phyloP scores from a whole-genome alignment of 257 asterid species.

The Paulownia fortunei region DNA sequence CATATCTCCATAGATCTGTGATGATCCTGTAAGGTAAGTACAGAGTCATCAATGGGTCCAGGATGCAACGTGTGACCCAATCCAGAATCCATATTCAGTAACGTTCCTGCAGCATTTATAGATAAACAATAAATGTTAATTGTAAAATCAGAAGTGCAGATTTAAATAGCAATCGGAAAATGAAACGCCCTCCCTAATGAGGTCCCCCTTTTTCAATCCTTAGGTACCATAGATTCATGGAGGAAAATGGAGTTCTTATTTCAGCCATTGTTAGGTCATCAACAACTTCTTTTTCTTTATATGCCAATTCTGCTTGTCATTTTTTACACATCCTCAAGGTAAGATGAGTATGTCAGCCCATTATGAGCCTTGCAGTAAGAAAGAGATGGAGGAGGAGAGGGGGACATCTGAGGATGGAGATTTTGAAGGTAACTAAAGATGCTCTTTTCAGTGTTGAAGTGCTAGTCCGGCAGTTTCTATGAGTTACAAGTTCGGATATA shows the following conservation, averaged over 20 bases:
- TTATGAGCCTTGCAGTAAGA: slow-evolving; percentile 5
- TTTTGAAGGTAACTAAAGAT: not conserved
- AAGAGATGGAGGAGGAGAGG: slow-evolving; percentile 1
- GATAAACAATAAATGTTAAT: not conserved
- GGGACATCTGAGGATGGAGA: not conserved
- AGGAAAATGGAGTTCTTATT: slow-evolving; percentile 14
- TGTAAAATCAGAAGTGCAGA: not conserved
- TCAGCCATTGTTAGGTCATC: slow-evolving; percentile 12
- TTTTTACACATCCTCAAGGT: slow-evolving; percentile 3
- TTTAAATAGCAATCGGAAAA: slow-evolving; percentile 12
- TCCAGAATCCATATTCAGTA: slow-evolving; percentile 50
- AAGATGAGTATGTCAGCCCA: not conserved
- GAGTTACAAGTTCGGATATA: not conserved
- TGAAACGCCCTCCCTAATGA: not conserved
- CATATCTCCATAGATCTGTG: slow-evolving; percentile 80
- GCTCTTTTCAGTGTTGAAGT: not conserved
- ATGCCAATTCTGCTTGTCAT: not conserved
- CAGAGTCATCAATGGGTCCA: slow-evolving; percentile 73
- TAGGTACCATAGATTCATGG: not conserved
- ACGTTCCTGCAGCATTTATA: slow-evolving; percentile 28
- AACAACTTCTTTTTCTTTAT: slow-evolving; percentile 7
- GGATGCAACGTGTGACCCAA: slow-evolving; percentile 66
- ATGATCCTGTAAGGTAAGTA: slow-evolving; percentile 71
- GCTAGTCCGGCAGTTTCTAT: not conserved
- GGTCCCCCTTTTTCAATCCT: not conserved